These are phyloP conservation scores for Kwoniella sp. DNA, from an alignment of 768 basidiomycete genomes.

Conservation along the genomic window DNA sequence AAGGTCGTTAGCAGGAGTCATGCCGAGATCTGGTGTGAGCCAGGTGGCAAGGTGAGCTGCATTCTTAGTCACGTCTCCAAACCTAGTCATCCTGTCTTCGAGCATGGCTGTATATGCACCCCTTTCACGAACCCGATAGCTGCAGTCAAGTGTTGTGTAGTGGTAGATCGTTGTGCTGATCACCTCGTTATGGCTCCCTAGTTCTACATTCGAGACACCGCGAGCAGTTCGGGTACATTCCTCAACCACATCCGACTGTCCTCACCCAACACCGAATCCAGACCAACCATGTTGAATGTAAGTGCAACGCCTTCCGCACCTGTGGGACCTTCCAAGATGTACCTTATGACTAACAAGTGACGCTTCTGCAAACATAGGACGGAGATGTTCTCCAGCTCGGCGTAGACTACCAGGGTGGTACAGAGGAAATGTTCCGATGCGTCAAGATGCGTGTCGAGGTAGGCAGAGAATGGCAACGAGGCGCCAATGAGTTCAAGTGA, in stretches of 20 bases:
- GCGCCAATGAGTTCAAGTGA: conserved; percentile 88
- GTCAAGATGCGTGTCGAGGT: conserved; percentile 94
- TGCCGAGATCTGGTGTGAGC: conserved; percentile 84
- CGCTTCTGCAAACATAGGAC: conserved; percentile 58
- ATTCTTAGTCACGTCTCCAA: background rate
- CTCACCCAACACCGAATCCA: conserved; percentile 76
- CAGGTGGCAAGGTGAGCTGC: conserved; percentile 56
- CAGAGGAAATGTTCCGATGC: conserved; percentile 94
- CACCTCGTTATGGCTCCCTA: conserved; percentile 44
- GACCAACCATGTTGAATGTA: conserved; percentile 70
- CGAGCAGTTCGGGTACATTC: conserved; percentile 87
- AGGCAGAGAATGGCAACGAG: conserved; percentile 85
- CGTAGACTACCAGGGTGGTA: conserved; percentile 95
- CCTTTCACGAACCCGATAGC: no score
- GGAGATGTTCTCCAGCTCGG: conserved; percentile 94
- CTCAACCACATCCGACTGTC: conserved; percentile 91
- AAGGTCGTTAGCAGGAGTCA: conserved; percentile 94
- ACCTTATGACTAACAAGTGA: background rate
- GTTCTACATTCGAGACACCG: conserved; percentile 88
- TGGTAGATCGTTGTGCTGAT: conserved; percentile 1
- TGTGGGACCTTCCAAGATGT: no score
- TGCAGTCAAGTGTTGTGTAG: no score
- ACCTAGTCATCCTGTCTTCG: conserved; percentile 12
- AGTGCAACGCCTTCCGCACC: background rate
- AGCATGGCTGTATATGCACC: no score